Evolutionary conservation across 345 rosid species (phyloP).

Genomic region (Melastoma malabathricum): DNA sequence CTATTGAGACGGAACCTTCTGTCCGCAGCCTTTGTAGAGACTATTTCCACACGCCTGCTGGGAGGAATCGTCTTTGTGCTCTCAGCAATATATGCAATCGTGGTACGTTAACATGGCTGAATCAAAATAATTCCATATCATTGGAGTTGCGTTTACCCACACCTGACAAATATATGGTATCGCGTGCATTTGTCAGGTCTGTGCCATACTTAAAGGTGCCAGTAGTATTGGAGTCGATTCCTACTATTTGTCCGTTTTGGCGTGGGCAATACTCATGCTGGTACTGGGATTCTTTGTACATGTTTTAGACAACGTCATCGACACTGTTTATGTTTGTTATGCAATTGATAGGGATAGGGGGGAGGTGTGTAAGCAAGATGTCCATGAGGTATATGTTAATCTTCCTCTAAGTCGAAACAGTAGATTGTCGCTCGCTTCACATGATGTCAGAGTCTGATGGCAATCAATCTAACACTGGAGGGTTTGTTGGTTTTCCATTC

Average conservation of each 20-base stretch:
- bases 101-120: conserved; percentile 23
- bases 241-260: conserved; percentile 43
- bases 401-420: conserved; percentile 58
- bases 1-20: conserved; percentile 80
- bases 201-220: conserved; percentile 46
- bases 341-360: conserved; percentile 77
- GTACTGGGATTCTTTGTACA: conserved; percentile 59
- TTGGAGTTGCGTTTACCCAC: too few relatives aligned
- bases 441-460: conserved; percentile 26
- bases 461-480: conserved; percentile 1
- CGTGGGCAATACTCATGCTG: conserved; percentile 47
- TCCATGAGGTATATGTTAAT: conserved; percentile 73
- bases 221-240: conserved; percentile 46
- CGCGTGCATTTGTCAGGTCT: conserved; percentile 30
- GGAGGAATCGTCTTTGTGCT: conserved; percentile 58
- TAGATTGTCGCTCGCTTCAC: conserved; percentile 23
- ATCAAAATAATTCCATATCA: too few relatives aligned
- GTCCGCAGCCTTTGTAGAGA: conserved; percentile 82
- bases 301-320: conserved; percentile 76
- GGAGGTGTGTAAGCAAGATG: conserved; percentile 74
- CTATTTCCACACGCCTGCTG: conserved; percentile 64
- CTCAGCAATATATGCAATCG: conserved; percentile 69
- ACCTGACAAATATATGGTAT: too few relatives aligned
- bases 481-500: conserved; percentile 7
- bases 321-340: conserved; percentile 67